Evolutionary conservation across 1,284 basidiomycete species (phyloP).

Genomic region (Quambalaria eucalypti): DNA sequence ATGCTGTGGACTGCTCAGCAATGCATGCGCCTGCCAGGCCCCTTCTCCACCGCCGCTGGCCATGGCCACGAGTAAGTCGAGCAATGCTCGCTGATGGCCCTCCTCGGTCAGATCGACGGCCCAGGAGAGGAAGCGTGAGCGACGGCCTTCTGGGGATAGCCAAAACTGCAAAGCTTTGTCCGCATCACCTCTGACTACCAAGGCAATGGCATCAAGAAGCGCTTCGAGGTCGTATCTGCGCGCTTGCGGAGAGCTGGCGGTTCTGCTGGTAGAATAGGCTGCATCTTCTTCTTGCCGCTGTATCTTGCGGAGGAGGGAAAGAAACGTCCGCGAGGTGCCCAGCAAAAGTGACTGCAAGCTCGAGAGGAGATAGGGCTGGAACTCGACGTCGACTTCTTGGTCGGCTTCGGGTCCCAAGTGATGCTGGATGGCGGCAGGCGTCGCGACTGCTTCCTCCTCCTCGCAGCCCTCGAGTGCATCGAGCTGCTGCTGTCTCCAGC

Average conservation of each 20-base stretch:
- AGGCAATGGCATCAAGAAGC: constrained; percentile 39
- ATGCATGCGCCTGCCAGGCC: constrained; percentile 36
- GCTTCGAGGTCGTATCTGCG: constrained; percentile 45
- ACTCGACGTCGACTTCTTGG: constrained; percentile 43
- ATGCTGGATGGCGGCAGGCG: constrained; percentile 16
- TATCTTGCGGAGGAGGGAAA: constrained; percentile 39
- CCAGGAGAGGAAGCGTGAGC: constrained; percentile 47
- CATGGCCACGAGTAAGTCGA: constrained; percentile 42
- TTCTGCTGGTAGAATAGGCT: constrained; percentile 24
- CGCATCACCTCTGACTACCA: constrained; percentile 32
- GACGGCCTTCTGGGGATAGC: constrained; percentile 46
- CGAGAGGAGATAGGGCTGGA: constrained; percentile 40
- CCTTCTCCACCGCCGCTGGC: constrained; percentile 32
- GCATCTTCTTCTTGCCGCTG: constrained; percentile 45
- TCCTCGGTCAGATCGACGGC: constrained; percentile 42
- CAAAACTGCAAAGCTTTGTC: constrained; percentile 37
- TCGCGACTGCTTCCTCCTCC: constrained; percentile 29
- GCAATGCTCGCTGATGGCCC: constrained; percentile 41
- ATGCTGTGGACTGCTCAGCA: constrained; percentile 15
- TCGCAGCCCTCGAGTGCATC: constrained; percentile 55
- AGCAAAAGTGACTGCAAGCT: constrained; percentile 35
- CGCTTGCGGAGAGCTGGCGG: constrained; percentile 10
- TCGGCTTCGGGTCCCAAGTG: constrained; percentile 10
- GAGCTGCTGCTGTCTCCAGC: constrained; percentile 43
- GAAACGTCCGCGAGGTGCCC: constrained; percentile 25